These are phyloP conservation scores for Kalanchoe fedtschenkoi DNA, from an alignment of 164 flowering plant genomes.

Conservation along the genomic window DNA sequence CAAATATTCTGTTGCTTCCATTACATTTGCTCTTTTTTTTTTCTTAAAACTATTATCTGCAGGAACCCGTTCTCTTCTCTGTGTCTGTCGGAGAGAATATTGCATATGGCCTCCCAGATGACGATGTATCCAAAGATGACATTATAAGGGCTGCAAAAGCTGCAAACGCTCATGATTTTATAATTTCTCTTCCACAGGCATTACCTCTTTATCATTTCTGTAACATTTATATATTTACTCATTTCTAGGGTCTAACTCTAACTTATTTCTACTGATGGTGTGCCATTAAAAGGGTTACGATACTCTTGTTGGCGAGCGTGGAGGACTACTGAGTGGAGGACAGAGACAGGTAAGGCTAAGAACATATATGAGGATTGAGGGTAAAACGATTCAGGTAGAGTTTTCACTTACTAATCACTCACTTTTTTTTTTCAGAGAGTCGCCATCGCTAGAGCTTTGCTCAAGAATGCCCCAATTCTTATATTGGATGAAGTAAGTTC, in stretches of 20 bases:
- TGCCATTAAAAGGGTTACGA: constrained; percentile 62
- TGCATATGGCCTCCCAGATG: constrained; percentile 93
- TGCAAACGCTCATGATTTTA: constrained; percentile 96
- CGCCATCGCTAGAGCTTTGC: constrained; percentile 92
- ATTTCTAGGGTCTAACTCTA: background rate
- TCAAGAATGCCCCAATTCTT: constrained; percentile 84
- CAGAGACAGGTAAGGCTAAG: constrained; percentile 77
- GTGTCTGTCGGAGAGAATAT: constrained; percentile 95
- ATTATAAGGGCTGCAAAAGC: constrained; percentile 92
- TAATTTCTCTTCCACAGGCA: constrained; percentile 93
- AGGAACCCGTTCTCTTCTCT: constrained; percentile 96
- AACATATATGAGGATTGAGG: background rate
- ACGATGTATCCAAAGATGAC: constrained; percentile 76
- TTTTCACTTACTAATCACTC: constrained; percentile 5
- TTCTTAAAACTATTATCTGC: constrained; percentile 9
- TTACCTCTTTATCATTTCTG: background rate
- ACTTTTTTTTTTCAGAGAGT: constrained; percentile 55
- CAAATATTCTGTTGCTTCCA: background rate
- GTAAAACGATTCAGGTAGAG: background rate
- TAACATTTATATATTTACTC: background rate
- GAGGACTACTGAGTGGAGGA: constrained; percentile 88
- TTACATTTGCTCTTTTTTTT: background rate
- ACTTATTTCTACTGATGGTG: background rate
- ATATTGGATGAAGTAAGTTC: constrained; percentile 79
- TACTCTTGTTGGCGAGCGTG: constrained; percentile 95